phyloP scores from a whole-genome alignment of 768 basidiomycete species.

The Suillus luteus region DNA sequence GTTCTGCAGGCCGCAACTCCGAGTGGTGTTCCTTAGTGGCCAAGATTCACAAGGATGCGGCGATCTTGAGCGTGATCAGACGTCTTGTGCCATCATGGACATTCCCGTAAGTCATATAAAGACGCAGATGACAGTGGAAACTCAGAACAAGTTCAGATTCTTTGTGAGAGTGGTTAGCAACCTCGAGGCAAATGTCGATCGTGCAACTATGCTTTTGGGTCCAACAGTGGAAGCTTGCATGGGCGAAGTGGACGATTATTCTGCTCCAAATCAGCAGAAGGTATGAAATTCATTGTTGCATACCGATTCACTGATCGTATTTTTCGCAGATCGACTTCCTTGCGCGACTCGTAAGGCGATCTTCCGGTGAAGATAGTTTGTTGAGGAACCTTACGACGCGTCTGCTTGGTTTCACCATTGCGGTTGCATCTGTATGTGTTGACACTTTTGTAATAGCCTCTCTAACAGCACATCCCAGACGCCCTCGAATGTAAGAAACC shows the following conservation, averaged over 20 bases:
- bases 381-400: conserved; percentile 25
- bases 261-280: conserved; percentile 36
- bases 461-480: conserved; percentile 16
- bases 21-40: conserved; percentile 36
- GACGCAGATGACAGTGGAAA: background rate
- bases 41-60: conserved; percentile 31
- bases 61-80: conserved; percentile 21
- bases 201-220: conserved; percentile 22
- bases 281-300: conserved; percentile 7
- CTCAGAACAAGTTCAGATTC: conserved; percentile 17
- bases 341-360: conserved; percentile 34
- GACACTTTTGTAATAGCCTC: background rate
- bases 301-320: background rate
- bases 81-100: conserved; percentile 35
- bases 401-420: conserved; percentile 21
- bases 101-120: conserved; percentile 27
- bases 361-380: conserved; percentile 22
- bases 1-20: conserved; percentile 39
- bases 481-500: conserved; percentile 18
- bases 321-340: conserved; percentile 34
- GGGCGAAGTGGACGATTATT: conserved; percentile 23
- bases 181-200: conserved; percentile 8
- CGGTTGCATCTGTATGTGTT: conserved; percentile 25
- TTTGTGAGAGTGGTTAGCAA: conserved; percentile 19
- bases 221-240: conserved; percentile 35